These are phyloP conservation scores for Macrophomina tecta DNA, from an alignment of 2,329 filamentous ascomycete species.

Conservation along the genomic window DNA sequence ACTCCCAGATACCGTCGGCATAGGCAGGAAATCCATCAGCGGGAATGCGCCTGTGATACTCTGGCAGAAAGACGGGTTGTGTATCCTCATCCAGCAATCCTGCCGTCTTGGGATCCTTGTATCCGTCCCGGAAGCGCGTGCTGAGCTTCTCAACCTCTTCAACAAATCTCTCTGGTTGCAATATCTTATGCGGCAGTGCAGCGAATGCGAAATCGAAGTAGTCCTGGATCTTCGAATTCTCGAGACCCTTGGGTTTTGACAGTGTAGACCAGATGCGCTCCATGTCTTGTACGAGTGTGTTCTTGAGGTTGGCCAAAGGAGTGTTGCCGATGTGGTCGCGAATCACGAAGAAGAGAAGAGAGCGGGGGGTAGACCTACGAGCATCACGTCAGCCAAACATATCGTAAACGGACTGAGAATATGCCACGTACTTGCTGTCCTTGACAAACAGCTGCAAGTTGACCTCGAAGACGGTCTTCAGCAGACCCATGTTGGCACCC, in stretches of 20 bases:
- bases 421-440: conserved; percentile 76
- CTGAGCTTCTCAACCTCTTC: conserved; percentile 80
- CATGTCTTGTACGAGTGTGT: conserved; percentile 88
- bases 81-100: conserved; percentile 72
- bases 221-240: conserved; percentile 88
- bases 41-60: conserved; percentile 94
- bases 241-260: conserved; percentile 87
- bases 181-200: conserved; percentile 92
- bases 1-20: conserved; percentile 93
- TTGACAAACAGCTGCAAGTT: conserved; percentile 97
- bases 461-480: conserved; percentile 99
- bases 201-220: conserved; percentile 99
- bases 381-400: conserved; percentile 19
- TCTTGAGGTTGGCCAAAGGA: conserved; percentile 85
- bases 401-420: not conserved
- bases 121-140: conserved; percentile 80
- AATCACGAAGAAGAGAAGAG: conserved; percentile 97
- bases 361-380: conserved; percentile 79
- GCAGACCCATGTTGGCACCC: conserved; percentile 96
- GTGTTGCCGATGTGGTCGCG: conserved; percentile 95
- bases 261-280: conserved; percentile 91
- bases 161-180: conserved; percentile 90
- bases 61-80: conserved; percentile 83
- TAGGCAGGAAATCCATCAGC: conserved; percentile 97
- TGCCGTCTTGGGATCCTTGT: conserved; percentile 69